phyloP scores from a whole-genome alignment of 768 basidiomycete genomes.

The Cantharellus anzutake region DNA sequence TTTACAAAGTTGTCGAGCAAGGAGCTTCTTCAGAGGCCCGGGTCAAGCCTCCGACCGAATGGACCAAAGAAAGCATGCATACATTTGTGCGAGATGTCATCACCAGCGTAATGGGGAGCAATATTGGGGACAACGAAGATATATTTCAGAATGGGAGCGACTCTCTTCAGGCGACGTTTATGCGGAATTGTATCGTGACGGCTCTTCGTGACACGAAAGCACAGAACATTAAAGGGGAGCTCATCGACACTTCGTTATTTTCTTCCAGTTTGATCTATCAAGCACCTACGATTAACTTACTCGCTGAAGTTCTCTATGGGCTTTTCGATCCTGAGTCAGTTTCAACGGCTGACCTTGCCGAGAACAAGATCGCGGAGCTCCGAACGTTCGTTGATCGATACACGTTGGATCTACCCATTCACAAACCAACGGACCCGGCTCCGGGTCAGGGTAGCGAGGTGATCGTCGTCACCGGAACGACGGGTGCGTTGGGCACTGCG shows the following conservation, averaged over 20 bases:
- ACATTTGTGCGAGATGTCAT: conserved; percentile 20
- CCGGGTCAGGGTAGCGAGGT: conserved; percentile 3
- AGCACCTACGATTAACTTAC: conserved; percentile 1
- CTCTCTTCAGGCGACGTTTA: conserved; percentile 23
- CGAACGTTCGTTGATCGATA: conserved; percentile 1
- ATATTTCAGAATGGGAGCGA: conserved; percentile 25
- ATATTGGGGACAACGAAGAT: conserved; percentile 19
- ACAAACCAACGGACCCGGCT: not conserved
- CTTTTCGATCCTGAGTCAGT: not conserved
- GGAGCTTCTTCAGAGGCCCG: not conserved
- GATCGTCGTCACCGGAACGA: conserved; percentile 4
- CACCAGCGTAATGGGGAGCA: conserved; percentile 15
- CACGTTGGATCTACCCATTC: not conserved
- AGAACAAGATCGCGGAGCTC: conserved; percentile 1
- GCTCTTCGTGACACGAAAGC: too few relatives aligned
- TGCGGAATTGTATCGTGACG: conserved; percentile 21
- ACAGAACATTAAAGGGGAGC: conserved; percentile 16
- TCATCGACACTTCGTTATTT: conserved; percentile 8
- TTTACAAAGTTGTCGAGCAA: conserved; percentile 1
- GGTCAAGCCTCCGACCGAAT: not conserved
- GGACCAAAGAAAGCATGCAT: conserved; percentile 8
- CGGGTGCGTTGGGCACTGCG: conserved; percentile 6
- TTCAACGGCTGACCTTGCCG: not conserved
- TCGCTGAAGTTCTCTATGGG: not conserved
- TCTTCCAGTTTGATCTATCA: conserved; percentile 8